Base-by-base conservation (phyloP, 2,329 filamentous ascomycete genomes). In the Claviceps purpurea region DNA sequence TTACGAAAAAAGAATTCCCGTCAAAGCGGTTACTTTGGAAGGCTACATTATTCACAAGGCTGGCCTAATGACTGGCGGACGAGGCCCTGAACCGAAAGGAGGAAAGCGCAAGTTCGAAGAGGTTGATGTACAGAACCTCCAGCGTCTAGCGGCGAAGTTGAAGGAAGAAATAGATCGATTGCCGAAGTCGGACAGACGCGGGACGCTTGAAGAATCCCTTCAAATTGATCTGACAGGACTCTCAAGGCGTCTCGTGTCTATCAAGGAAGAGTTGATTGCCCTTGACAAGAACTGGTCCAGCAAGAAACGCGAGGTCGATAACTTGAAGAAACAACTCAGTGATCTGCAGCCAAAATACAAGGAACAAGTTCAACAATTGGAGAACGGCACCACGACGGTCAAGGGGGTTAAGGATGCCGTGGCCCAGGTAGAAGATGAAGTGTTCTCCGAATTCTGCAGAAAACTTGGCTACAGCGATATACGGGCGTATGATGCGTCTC, bases 1-100 rank as follows among this genome's bases (percentile, higher is more conserved):
- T 64, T 97, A 94, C 64, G 82, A 87, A 53, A 85, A 82, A 57
- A 84, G 80, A 37, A 84, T 96, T 37, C 86, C 90, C 54, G 90
- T 94, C 50, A 97, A 97, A 67, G 90, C 91, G 5, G 91, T 98
- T 13, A 95, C 90, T 0, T 69, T 97, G 13, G 90, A 97, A 63
- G 93, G 93, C n/a, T 91, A 85, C 51, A 85, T 98, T 55, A 96
- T 98, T 57, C 89, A 95, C 72, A 97, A 97, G 65, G 89, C 87
- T 46, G 93, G 93, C 62, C 77, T 94, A 50, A 97, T 98, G 85
- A 97, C 93, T 48, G 93, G 93, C 74, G 93, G 93, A 58, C 85
- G 89, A 56, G 85, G 89, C 34, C 84, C 82, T 1, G 81, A 85
- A 46, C 78, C 82, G 47, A 87, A 86, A 65, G 82, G 84, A 51